A percentile compares a stretch with the other conserved stretches of the same genome.
phyloP scores from a whole-genome alignment of 805 yeast species.

The Sugiyamaella marilandica region DNA sequence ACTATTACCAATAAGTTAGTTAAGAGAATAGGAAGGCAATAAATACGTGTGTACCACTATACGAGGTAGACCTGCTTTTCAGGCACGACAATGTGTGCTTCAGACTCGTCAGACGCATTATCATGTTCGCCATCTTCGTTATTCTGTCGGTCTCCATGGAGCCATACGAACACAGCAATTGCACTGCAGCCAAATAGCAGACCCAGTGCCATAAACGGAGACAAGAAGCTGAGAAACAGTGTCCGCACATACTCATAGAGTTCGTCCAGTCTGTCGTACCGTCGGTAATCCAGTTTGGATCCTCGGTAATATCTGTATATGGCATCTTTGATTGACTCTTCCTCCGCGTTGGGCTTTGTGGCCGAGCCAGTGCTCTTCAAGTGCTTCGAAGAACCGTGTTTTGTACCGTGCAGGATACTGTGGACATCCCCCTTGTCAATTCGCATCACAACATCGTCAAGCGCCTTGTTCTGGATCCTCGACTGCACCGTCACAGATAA shows the following conservation, averaged over 20 bases:
- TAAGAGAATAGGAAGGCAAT: not conserved
- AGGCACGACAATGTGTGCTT: not conserved
- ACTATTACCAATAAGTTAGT: not conserved
- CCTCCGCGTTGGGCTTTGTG: not conserved
- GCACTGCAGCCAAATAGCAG: conserved; percentile 14
- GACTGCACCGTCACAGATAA: not conserved
- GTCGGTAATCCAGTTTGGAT: not conserved
- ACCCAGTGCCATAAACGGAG: conserved; percentile 23
- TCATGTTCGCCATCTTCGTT: not conserved
- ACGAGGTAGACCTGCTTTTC: not conserved
- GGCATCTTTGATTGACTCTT: conserved; percentile 16
- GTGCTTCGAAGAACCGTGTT: not conserved
- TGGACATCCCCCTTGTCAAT: not conserved
- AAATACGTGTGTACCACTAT: not conserved
- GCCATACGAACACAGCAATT: conserved; percentile 15
- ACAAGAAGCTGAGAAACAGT: conserved; percentile 19
- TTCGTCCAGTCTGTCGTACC: conserved; percentile 16
- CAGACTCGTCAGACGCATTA: not conserved
- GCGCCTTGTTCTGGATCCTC: not conserved
- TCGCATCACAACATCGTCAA: not conserved
- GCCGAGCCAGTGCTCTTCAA: not conserved
- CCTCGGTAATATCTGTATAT: conserved; percentile 29
- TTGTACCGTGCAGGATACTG: not conserved
- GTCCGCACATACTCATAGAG: conserved; percentile 16
- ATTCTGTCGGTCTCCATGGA: not conserved